phyloP scores from a whole-genome alignment of 1,139 yeast species.

The Arxiozyma telluris region DNA sequence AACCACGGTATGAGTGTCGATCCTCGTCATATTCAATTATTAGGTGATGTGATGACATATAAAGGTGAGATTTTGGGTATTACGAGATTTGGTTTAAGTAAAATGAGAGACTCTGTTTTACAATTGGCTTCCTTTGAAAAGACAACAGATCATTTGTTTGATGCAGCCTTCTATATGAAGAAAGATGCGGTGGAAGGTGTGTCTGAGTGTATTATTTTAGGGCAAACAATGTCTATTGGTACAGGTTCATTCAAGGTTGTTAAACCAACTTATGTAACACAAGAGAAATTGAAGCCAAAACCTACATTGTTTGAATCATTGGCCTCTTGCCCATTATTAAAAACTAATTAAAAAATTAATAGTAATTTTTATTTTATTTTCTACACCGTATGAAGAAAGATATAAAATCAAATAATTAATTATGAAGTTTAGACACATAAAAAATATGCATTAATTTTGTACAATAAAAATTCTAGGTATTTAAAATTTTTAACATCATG shows the following conservation, averaged over 20 bases:
- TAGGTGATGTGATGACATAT: slow-evolving; percentile 98
- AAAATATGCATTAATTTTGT: not conserved
- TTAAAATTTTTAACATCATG: not conserved
- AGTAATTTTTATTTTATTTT: too few species aligned
- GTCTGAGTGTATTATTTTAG: slow-evolving; percentile 92
- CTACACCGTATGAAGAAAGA: not conserved
- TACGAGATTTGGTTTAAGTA: slow-evolving; percentile 94
- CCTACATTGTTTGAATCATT: slow-evolving; percentile 49
- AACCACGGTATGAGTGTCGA: slow-evolving; percentile 99
- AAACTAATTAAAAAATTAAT: not conserved
- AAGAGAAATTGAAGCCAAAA: slow-evolving; percentile 40
- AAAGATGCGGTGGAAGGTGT: slow-evolving; percentile 95
- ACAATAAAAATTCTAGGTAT: not conserved
- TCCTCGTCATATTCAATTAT: slow-evolving; percentile 95
- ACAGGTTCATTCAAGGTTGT: slow-evolving; percentile 93
- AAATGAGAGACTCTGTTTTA: slow-evolving; percentile 96
- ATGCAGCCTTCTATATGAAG: slow-evolving; percentile 97
- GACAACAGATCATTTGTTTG: slow-evolving; percentile 96
- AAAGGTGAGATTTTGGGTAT: slow-evolving; percentile 98
- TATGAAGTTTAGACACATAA: too few species aligned
- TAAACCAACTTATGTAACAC: slow-evolving; percentile 43
- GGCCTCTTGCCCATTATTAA: not conserved
- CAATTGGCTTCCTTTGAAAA: slow-evolving; percentile 97
- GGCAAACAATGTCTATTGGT: slow-evolving; percentile 96
- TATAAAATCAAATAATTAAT: too few species aligned